Conservation (phyloP, 352 stramenopile genomes). For the Peronosclerospora sorghi region DNA sequence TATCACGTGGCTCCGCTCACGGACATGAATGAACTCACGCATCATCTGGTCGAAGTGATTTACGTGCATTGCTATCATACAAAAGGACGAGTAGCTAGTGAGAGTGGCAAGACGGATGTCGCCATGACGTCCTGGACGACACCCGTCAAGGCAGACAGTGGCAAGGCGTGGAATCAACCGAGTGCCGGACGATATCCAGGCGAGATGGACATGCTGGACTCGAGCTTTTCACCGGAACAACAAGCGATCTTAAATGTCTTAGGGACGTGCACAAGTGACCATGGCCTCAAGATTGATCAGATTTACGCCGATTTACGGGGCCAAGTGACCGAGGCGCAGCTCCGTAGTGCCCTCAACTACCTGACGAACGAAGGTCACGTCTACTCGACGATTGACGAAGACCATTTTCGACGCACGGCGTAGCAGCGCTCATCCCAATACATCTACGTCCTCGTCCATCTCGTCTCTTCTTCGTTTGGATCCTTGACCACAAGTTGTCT, state of each 20-base stretch:
- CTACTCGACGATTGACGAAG: conserved; percentile 87
- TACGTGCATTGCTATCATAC: conserved; percentile 85
- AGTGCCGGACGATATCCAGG: conserved; percentile 11
- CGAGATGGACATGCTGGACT: conserved; percentile 60
- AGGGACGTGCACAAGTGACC: conserved; percentile 54
- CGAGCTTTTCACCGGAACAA: conserved; percentile 65
- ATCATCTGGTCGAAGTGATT: conserved; percentile 92
- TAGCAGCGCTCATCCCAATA: conserved; percentile 13
- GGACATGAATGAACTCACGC: conserved; percentile 91
- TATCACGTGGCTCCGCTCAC: conserved; percentile 78
- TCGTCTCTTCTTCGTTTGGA: background rate
- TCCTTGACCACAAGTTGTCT: too few species aligned
- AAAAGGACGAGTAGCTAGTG: conserved; percentile 22
- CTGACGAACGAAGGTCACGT: conserved; percentile 83
- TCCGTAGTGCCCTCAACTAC: conserved; percentile 63
- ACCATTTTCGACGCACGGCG: conserved; percentile 83
- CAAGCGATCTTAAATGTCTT: conserved; percentile 74
- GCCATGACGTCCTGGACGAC: conserved; percentile 25
- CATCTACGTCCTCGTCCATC: background rate
- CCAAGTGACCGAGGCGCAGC: conserved; percentile 52
- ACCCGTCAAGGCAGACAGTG: conserved; percentile 21
- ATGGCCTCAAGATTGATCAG: conserved; percentile 72
- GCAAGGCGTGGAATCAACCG: conserved; percentile 17
- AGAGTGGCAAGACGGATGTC: conserved; percentile 18
- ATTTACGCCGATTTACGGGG: conserved; percentile 52